Base-by-base conservation (phyloP, 768 basidiomycete species). In the Lactifluus echinatus region DNA sequence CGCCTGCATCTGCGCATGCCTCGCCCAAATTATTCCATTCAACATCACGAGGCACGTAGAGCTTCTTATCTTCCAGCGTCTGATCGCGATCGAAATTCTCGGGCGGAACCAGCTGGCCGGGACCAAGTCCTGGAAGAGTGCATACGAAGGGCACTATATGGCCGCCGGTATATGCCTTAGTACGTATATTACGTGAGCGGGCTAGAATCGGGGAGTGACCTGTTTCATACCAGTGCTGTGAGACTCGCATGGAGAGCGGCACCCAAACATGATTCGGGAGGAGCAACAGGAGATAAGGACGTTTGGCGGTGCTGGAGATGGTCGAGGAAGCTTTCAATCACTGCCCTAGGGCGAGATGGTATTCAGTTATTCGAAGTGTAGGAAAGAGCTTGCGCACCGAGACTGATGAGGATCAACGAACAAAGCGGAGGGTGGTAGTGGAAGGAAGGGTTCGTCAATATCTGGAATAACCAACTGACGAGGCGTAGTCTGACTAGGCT, bases 381-480 rank as follows among this genome's bases (percentile, higher is more conserved):
- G 34, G 37, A 19, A 44, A 31, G 11, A 37, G 11, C 15, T 29
- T 37, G 24, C 47, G 50, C 56, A 92, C 89, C 84, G 78, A 45
- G 83, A 85, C 58, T 85, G 80, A 50, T 66, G 59, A 14, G 91
- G 86, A 57, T 89, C 79, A 10, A 86, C 92, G 58, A 97, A 88
- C 39, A 94, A 74, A 2, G 85, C 87, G 5, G 76, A 72, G 19
- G 74, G 26, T 6, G 61, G 74, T 23, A 92, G 68, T 0, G 96
- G 96, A 1, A 89, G 70, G 70, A 94, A 98, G 19, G 93, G 83
- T 53, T 99, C 96, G n/a, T 92, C 87, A 36, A 98, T 71, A 67
- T 98, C 96, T 1, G 89, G 74, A 8, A 97, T 79, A 43, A 98
- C 80, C 43, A 94, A 75, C 76, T 94, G 86, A 34, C 77, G 53